A percentile compares a stretch with the other conserved stretches of the same genome.
Evolutionary conservation across 257 asterid genomes (phyloP).

Genomic region (Datura wrightii): DNA sequence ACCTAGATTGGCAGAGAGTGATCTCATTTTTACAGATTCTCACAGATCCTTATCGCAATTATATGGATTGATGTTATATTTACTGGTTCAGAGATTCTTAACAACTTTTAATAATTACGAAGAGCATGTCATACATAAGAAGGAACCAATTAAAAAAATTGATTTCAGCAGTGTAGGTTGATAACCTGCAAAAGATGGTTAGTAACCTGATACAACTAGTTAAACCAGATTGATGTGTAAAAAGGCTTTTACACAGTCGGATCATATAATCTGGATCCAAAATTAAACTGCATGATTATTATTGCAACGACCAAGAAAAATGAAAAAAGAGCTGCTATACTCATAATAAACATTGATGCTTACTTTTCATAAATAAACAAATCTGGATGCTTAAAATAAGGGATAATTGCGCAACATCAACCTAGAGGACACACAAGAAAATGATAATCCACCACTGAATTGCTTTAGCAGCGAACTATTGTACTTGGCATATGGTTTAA

Average conservation of each 20-base stretch:
- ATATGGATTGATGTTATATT: neutral
- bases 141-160: neutral
- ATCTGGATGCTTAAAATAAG: neutral
- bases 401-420: neutral
- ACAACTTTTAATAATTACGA: neutral
- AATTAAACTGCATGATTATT: neutral
- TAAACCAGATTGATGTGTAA: neutral
- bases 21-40: neutral
- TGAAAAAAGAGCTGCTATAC: neutral
- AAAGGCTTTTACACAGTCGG: neutral
- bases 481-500: neutral
- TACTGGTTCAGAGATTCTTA: neutral
- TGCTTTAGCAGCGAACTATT: neutral
- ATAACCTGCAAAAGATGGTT: neutral
- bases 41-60: constrained; percentile 23
- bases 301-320: constrained; percentile 29
- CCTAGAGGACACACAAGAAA: neutral
- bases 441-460: neutral
- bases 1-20: neutral
- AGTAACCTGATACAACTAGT: neutral
- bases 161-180: neutral
- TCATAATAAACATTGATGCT: neutral
- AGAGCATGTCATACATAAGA: neutral
- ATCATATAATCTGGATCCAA: neutral
- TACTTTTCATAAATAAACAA: neutral